Conservation (phyloP, 768 basidiomycete genomes). For the Hemileccinum rubropunctum region DNA sequence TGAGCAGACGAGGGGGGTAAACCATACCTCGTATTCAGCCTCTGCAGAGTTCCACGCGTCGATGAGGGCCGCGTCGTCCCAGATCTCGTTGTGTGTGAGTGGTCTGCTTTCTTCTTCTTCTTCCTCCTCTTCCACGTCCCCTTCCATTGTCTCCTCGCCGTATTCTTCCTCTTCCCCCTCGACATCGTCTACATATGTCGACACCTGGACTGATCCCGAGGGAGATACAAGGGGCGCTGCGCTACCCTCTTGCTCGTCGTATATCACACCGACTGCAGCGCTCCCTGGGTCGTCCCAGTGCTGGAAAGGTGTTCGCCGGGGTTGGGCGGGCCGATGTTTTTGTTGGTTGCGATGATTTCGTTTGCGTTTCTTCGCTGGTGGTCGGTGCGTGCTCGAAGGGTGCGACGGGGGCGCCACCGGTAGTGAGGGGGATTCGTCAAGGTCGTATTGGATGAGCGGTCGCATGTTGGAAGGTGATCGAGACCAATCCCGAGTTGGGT, state of each 20-base stretch:
- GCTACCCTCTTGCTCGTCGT: conserved; percentile 27
- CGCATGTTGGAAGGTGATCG: conserved; percentile 21
- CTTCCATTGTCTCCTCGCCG: conserved; percentile 25
- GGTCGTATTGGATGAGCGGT: conserved; percentile 29
- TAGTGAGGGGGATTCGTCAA: conserved; percentile 15
- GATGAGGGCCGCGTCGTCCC: conserved; percentile 84
- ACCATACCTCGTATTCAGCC: conserved; percentile 68
- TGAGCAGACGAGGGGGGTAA: neutral
- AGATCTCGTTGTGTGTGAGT: conserved; percentile 71
- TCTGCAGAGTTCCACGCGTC: conserved; percentile 83
- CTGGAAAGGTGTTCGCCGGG: conserved; percentile 24
- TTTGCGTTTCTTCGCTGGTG: conserved; percentile 55
- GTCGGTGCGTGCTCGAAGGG: conserved; percentile 10
- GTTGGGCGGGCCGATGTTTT: neutral
- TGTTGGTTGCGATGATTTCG: conserved; percentile 20
- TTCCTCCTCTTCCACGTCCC: conserved; percentile 31
- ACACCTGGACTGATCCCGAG: conserved; percentile 1
- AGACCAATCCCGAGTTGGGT: no score
- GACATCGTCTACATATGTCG: neutral
- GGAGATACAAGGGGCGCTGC: neutral
- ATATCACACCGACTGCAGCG: conserved; percentile 25
- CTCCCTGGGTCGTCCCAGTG: conserved; percentile 45
- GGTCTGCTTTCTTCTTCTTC: conserved; percentile 57
- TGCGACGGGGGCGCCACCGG: neutral
- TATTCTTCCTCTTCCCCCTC: conserved; percentile 22